A percentile compares a stretch with the other conserved stretches of the same genome.
These are phyloP conservation scores for Candida verbasci DNA, from an alignment of 805 yeast species.

Conservation along the genomic window DNA sequence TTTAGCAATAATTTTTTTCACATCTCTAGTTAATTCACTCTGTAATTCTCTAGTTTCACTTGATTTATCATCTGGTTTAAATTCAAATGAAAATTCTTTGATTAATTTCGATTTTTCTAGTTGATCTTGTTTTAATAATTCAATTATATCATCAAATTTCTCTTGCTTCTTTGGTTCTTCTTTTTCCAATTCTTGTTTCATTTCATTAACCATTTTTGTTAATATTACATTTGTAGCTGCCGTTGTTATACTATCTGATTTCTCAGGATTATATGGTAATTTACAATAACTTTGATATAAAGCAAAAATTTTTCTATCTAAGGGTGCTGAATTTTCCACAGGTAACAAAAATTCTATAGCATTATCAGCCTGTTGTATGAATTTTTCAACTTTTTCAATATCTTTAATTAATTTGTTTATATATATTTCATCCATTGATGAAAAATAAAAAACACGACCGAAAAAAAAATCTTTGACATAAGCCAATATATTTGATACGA, in stretches of 20 bases:
- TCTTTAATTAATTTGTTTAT: constrained; percentile 15
- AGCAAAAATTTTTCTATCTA: constrained; percentile 15
- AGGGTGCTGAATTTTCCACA: neutral
- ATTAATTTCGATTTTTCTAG: constrained; percentile 4
- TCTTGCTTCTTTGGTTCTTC: neutral
- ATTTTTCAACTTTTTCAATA: constrained; percentile 14
- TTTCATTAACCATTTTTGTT: constrained; percentile 6
- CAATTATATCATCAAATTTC: constrained; percentile 6
- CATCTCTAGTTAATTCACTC: constrained; percentile 5
- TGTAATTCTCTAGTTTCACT: constrained; percentile 10
- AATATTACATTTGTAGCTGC: constrained; percentile 19
- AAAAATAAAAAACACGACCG: too few relatives aligned
- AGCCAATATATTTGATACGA: too few relatives aligned
- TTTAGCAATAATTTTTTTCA: constrained; percentile 11
- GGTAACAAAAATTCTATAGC: constrained; percentile 13
- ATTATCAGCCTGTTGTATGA: constrained; percentile 18
- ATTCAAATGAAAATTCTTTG: constrained; percentile 3
- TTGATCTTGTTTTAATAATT: constrained; percentile 1
- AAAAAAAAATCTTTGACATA: too few relatives aligned
- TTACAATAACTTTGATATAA: constrained; percentile 14
- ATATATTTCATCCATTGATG: constrained; percentile 15
- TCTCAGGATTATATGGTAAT: constrained; percentile 22
- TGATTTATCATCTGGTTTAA: constrained; percentile 1
- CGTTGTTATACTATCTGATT: constrained; percentile 24
- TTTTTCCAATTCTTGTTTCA: neutral